A percentile compares a stretch with the other conserved stretches of the same genome.
Conservation (phyloP, 2,329 filamentous ascomycete genomes). For the Periglandula ipomoeae region DNA sequence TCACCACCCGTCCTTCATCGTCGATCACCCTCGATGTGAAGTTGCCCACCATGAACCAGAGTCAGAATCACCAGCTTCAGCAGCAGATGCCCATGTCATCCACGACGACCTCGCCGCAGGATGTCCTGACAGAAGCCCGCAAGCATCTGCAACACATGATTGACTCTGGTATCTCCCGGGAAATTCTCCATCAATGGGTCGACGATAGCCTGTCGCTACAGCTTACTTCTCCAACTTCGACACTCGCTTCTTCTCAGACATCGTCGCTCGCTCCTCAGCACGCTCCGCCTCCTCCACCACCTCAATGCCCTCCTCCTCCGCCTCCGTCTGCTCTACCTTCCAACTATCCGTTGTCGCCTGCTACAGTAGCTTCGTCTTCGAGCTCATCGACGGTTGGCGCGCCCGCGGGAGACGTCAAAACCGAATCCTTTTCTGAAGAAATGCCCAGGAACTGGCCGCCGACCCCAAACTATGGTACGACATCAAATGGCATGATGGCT, state of each 20-base stretch:
- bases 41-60: slow-evolving; percentile 22
- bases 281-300: slow-evolving; percentile 16
- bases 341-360: slow-evolving; percentile 11
- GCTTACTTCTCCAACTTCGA: slow-evolving; percentile 15
- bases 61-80: slow-evolving; percentile 19
- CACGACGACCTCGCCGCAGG: slow-evolving; percentile 25
- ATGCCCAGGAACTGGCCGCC: slow-evolving; percentile 16
- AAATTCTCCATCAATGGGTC: slow-evolving; percentile 32
- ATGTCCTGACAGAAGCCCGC: slow-evolving; percentile 35
- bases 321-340: slow-evolving; percentile 16
- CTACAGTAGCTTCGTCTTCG: slow-evolving; percentile 9
- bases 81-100: slow-evolving; percentile 15
- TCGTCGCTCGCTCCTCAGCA: slow-evolving; percentile 15
- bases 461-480: slow-evolving; percentile 7
- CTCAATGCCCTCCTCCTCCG: slow-evolving; percentile 20
- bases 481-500: slow-evolving; percentile 5
- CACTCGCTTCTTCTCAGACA: slow-evolving; percentile 10
- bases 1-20: slow-evolving; percentile 10
- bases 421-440: slow-evolving; percentile 20
- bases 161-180: slow-evolving; percentile 35
- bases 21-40: slow-evolving; percentile 18
- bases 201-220: slow-evolving; percentile 27
- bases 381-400: slow-evolving; percentile 12
- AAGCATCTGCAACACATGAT: slow-evolving; percentile 37
- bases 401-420: slow-evolving; percentile 20